These are phyloP conservation scores for Scedosporium boydii DNA, from an alignment of 2,329 filamentous ascomycete genomes.

Conservation along the genomic window DNA sequence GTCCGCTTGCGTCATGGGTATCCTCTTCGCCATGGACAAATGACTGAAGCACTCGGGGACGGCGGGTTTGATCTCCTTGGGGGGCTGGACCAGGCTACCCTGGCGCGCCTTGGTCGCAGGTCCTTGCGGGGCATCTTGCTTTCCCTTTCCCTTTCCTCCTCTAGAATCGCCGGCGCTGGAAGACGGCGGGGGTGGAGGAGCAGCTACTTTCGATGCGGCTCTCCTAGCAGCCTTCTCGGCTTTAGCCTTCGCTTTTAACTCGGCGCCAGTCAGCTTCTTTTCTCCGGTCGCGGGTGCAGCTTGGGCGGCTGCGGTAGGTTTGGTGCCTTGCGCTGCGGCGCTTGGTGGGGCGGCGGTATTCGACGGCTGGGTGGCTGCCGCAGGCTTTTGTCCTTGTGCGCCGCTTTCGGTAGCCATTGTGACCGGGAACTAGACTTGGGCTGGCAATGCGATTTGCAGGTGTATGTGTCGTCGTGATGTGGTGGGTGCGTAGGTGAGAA, in stretches of 20 bases:
- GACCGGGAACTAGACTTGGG: not conserved
- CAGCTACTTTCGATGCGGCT: conserved; percentile 57
- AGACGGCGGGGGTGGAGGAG: conserved; percentile 30
- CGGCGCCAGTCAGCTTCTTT: conserved; percentile 60
- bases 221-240: conserved; percentile 84
- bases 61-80: conserved; percentile 48
- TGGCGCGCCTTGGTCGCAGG: conserved; percentile 8
- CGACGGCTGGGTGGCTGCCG: not conserved
- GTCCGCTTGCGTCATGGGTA: conserved; percentile 49
- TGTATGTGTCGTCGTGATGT: not conserved
- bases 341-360: not conserved
- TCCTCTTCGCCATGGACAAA: conserved; percentile 57
- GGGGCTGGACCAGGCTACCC: conserved; percentile 19
- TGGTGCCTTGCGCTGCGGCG: not conserved
- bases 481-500: not conserved
- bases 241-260: conserved; percentile 81
- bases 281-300: conserved; percentile 16
- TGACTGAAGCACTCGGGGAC: conserved; percentile 71
- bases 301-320: not conserved
- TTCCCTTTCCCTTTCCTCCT: conserved; percentile 35
- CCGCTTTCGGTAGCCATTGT: conserved; percentile 1
- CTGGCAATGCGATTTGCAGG: not conserved
- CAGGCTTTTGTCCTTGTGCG: not conserved
- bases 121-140: conserved; percentile 30
- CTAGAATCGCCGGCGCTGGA: conserved; percentile 29